Evolutionary conservation across 352 stramenopile genomes (phyloP), one percentile per base, ranked within the genome.

Genomic region (Pythium phragmiticola): DNA sequence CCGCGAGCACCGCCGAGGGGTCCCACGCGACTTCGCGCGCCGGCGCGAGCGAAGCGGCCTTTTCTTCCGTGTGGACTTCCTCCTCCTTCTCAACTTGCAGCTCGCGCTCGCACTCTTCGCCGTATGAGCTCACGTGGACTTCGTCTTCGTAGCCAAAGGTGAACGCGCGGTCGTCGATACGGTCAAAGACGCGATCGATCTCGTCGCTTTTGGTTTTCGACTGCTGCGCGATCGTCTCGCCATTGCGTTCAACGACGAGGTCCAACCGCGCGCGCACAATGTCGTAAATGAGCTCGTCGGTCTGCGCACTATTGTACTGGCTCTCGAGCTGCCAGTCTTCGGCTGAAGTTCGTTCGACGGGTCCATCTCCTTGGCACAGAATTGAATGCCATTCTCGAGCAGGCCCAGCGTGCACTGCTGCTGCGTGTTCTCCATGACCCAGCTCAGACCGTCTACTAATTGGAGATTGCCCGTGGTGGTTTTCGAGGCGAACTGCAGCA

Each of bases 361-460:
- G n/a, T 74, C 34, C 0, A 63, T 34, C 17, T 72, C 64, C 21
- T 75, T 76, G 16, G 72, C 67, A 19, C 62, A 70, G 23, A 78
- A 96, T 43, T 93, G 78, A 34, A 95, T 65, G 0, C 85, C 87
- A 61, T 89, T 93, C 23, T 92, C 86, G 0, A 87, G 51, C 19
- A 96, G 34, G 0, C 89, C 89, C 12, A 69, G 55, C 12, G 78
- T 70, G 48, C 80, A 87, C 45, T 89, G 76, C 3, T 68, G 53
- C 51, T 85, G 78, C 0, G 91, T 96, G 66, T 96, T 98, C 19
- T 84, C 69, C 77, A 97, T 83, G 19, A 92, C 74, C 88, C 90
- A 98, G 42, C 86, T 75, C 21, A 98, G 45, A 19, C 96, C 0
- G 12, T n/a, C 19, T 55, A 46, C 4, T 7, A 37, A 16, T 12